A percentile compares a stretch with the other conserved stretches of the same genome.
These are phyloP conservation scores for Bolboschoenus planiculmis DNA, from an alignment of 176 grass and related monocot genomes.

Conservation along the genomic window DNA sequence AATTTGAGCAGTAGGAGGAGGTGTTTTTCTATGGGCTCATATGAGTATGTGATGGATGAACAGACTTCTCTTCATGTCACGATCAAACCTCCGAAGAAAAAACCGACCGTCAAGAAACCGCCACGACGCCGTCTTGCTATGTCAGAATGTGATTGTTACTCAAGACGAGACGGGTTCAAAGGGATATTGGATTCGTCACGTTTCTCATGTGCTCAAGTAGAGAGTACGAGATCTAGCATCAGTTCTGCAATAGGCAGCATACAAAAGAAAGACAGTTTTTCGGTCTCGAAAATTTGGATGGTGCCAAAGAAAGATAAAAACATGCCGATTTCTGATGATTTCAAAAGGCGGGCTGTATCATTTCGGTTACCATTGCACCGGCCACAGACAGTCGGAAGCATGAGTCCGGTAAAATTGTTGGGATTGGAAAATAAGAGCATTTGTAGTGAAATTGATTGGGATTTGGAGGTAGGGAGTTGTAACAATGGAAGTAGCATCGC, in stretches of 20 bases:
- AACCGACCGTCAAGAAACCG: conserved; percentile 26
- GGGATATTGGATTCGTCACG: conserved; percentile 33
- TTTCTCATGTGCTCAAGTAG: neutral
- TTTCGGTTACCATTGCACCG: conserved; percentile 57
- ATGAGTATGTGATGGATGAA: conserved; percentile 92
- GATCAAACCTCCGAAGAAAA: conserved; percentile 76
- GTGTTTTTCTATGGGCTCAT: conserved; percentile 92
- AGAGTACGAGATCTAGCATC: conserved; percentile 2
- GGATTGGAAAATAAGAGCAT: conserved; percentile 28
- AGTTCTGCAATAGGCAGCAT: neutral
- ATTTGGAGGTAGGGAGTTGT: conserved; percentile 71
- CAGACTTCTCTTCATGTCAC: conserved; percentile 46
- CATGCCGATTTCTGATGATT: neutral
- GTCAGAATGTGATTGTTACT: conserved; percentile 79
- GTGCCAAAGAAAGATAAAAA: conserved; percentile 33
- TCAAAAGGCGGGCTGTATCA: conserved; percentile 55
- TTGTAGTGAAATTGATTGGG: conserved; percentile 55
- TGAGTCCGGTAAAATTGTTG: conserved; percentile 19
- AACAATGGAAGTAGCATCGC: conserved; percentile 26
- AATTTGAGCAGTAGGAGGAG: conserved; percentile 36
- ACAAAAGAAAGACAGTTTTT: conserved; percentile 80
- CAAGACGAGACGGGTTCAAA: conserved; percentile 39
- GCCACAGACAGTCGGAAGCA: neutral
- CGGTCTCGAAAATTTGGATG: conserved; percentile 82
- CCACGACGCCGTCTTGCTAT: conserved; percentile 42